Conservation (phyloP, 2,329 filamentous ascomycete genomes). For the Clarireedia homoeocarpa region DNA sequence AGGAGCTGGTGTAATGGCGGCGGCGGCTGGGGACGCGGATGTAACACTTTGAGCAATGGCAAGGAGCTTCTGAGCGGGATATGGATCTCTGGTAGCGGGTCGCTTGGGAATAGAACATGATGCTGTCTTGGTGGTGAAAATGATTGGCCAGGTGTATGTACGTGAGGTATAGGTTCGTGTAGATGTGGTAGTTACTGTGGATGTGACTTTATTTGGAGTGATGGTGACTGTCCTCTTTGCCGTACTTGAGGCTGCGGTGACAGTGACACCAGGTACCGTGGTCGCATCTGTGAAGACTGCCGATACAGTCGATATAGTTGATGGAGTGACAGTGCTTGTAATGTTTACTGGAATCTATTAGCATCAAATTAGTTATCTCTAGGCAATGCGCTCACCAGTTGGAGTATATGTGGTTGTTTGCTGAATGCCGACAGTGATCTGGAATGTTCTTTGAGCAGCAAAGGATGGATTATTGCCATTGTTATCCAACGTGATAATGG, state of each 20-base stretch:
- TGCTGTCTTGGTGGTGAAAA: conserved; percentile 1
- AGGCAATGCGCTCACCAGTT: neutral
- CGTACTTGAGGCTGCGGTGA: conserved; percentile 1
- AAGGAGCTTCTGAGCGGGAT: neutral
- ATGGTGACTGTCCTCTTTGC: neutral
- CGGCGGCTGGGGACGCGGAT: neutral
- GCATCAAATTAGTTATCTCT: neutral
- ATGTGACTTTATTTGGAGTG: neutral
- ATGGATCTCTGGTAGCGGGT: neutral
- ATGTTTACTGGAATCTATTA: conserved; percentile 5
- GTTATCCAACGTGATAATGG: conserved; percentile 4
- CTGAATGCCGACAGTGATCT: conserved; percentile 2
- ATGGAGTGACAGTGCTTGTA: conserved; percentile 1
- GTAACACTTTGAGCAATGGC: conserved; percentile 3
- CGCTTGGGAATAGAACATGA: neutral
- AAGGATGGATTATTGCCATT: conserved; percentile 5
- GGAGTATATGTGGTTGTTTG: conserved; percentile 1
- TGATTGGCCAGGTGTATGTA: neutral
- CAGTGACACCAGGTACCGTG: neutral
- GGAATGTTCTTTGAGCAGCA: conserved; percentile 6
- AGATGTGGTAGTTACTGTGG: neutral
- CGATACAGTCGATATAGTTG: neutral
- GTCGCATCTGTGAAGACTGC: neutral
- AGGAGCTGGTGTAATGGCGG: neutral
- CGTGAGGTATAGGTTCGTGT: neutral